Conservation (phyloP, 306 rosid species). For the Hippophae rhamnoides region DNA sequence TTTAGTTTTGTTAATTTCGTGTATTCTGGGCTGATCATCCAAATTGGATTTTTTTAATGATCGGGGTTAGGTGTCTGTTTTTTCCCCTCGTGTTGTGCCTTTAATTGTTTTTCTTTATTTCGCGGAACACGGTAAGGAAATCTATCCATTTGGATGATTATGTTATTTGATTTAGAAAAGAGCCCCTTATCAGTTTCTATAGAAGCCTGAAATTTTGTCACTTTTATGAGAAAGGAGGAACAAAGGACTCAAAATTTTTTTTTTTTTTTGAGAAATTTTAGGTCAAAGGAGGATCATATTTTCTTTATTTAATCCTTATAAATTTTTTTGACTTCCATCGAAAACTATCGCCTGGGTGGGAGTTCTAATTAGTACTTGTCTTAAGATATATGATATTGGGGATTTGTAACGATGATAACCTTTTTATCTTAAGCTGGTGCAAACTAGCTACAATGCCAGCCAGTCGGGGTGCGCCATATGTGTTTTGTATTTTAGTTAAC, state of each 20-base stretch:
- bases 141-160: neutral
- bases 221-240: neutral
- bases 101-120: neutral
- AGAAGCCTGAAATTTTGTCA: too few relatives aligned
- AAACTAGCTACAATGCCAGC: neutral
- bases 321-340: neutral
- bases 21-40: slow-evolving; percentile 7
- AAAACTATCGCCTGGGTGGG: neutral
- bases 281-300: neutral
- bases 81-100: too few relatives aligned
- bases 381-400: too few relatives aligned
- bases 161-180: neutral
- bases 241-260: neutral
- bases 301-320: neutral
- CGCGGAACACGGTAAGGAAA: neutral
- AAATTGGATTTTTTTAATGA: neutral
- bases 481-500: slow-evolving; percentile 1
- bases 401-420: too few relatives aligned
- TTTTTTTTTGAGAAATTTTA: neutral
- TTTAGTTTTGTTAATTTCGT: neutral
- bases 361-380: neutral
- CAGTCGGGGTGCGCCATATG: neutral
- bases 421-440: neutral
- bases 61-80: too few relatives aligned
- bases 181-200: neutral